A percentile compares a stretch with the other conserved stretches of the same genome.
These are phyloP conservation scores for Fraxinus americana DNA, from an alignment of 257 asterid species.

Conservation along the genomic window DNA sequence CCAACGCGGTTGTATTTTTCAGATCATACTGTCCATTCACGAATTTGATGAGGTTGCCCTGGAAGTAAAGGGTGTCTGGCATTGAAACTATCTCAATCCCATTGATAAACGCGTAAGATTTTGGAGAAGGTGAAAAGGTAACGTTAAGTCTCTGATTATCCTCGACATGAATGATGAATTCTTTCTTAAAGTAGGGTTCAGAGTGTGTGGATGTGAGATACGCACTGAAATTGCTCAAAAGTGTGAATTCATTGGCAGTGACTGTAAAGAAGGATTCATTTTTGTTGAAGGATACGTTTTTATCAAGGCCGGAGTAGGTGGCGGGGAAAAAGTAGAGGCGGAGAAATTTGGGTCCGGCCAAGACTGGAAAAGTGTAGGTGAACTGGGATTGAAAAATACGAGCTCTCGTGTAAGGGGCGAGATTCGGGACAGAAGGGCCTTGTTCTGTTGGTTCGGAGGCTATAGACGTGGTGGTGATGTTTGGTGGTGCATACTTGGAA, in stretches of 20 bases:
- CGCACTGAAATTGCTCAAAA: conserved; percentile 51
- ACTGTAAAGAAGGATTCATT: conserved; percentile 34
- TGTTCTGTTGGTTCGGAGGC: conserved; percentile 17
- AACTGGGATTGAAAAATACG: conserved; percentile 40
- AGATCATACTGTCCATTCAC: not conserved
- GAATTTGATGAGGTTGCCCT: not conserved
- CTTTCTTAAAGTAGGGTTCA: conserved; percentile 15
- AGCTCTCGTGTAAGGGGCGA: conserved; percentile 44
- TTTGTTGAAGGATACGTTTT: not conserved
- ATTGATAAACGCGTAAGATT: conserved; percentile 55
- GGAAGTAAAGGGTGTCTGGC: conserved; percentile 43
- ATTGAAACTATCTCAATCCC: conserved; percentile 66
- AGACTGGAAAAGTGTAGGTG: conserved; percentile 49
- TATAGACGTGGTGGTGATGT: conserved; percentile 30
- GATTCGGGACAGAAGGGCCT: conserved; percentile 13
- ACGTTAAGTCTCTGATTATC: conserved; percentile 33
- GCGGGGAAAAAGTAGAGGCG: conserved; percentile 57
- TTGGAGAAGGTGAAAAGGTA: conserved; percentile 41
- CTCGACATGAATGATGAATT: conserved; percentile 39
- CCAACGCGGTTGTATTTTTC: conserved; percentile 34
- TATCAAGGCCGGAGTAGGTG: conserved; percentile 27
- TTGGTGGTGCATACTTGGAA: conserved; percentile 31
- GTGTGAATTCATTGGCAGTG: conserved; percentile 39
- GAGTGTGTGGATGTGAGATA: not conserved
- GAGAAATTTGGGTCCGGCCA: conserved; percentile 48